phyloP scores from a whole-genome alignment of 2,329 filamentous ascomycete species.

The Talaromyces sp. region DNA sequence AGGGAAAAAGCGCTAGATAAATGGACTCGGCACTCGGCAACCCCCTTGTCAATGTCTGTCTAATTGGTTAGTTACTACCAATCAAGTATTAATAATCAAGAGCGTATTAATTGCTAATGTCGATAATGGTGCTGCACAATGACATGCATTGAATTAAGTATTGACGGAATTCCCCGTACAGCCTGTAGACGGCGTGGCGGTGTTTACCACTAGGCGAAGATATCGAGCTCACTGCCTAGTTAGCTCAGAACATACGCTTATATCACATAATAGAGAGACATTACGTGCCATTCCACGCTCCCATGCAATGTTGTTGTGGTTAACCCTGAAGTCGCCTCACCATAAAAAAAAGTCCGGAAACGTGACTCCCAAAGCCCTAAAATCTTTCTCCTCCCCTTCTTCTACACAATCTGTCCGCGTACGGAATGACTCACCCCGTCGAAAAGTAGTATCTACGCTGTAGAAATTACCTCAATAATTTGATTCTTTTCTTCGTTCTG shows the following conservation, averaged over 20 bases:
- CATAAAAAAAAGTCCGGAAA: neutral
- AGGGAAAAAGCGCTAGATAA: neutral
- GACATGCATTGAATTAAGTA: neutral
- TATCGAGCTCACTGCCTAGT: too few species aligned
- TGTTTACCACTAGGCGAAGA: too few species aligned
- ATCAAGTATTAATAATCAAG: neutral
- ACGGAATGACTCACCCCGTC: neutral
- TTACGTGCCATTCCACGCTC: too few species aligned
- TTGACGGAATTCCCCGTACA: too few species aligned
- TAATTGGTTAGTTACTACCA: neutral
- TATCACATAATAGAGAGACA: too few species aligned
- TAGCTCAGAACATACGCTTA: too few species aligned
- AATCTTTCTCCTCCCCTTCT: too few species aligned
- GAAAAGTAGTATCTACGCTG: neutral
- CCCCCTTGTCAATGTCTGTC: neutral
- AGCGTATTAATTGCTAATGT: neutral
- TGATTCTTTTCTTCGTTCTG: neutral
- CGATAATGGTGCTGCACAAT: neutral
- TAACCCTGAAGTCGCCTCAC: neutral
- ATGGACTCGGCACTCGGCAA: neutral
- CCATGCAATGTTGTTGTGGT: neutral
- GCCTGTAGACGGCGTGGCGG: too few species aligned
- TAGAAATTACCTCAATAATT: neutral
- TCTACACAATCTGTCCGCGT: neutral
- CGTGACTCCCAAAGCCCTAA: neutral